Evolutionary conservation across 2,329 filamentous ascomycete genomes (phyloP), one percentile per base, ranked within the genome.

Genomic region (Aureobasidium sp.): DNA sequence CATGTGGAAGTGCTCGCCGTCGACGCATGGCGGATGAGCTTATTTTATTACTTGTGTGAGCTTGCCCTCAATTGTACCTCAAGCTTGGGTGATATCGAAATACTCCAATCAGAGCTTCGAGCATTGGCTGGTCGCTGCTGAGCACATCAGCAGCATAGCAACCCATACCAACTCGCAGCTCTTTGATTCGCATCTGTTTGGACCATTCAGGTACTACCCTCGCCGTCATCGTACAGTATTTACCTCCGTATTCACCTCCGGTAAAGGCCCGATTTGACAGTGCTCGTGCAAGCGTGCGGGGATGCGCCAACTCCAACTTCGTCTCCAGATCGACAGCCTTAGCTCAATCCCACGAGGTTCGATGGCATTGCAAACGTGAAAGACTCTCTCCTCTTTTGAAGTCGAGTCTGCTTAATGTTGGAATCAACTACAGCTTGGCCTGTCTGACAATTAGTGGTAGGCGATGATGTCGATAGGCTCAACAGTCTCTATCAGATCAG

Each of bases 261-360:
- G 42, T 11, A 27, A 47, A 58, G 54, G 54, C 24, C 54, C 54
- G 54, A 58, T 47, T 45, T 31, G 29, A 27, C 24, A 17, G 31
- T 9, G 40, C 40, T 47, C 29, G 54, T 47, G 54, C 42, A 29
- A 42, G 6, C 7, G 35, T 54, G 50, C 50, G 50, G 54, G 54
- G 54, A 53, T 15, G 35, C 37, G n/a, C 33, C 22, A 42, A 42
- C 39, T 56, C 52, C 52, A 56, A 37, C 24, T 44, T 56, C 29
- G 40, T 58, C 54, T 42, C 54, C 54, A 47, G 54, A 58, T 58
- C 54, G 42, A 42, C 54, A 48, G 19, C 12, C 29, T 47, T 57
- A 44, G 52, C 52, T 27, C 39, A 44, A 44, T 33, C 22, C 39
- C 24, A 29, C 24, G 39, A 6, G 11, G 11, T 29, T n/a, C 31